Base-by-base conservation (phyloP, 192 early-diverging fungal species). In the Borealophlyctis nickersoniae region DNA sequence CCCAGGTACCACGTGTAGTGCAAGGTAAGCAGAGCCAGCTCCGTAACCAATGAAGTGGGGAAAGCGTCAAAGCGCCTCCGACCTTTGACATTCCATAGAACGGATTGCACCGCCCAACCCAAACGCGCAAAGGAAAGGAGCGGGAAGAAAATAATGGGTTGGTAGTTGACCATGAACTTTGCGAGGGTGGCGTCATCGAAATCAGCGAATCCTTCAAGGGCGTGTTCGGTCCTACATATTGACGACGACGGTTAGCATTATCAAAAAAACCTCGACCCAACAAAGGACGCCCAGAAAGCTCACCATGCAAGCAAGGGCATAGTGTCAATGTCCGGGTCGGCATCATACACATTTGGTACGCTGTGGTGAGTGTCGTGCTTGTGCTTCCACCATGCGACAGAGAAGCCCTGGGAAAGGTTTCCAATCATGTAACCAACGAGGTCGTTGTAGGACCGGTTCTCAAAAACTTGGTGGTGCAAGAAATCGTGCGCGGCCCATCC, bases 351-450 rank as follows among this genome's bases (percentile, higher is more conserved):
- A 67, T 93, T 93, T 63, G 91, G 87, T 5, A 81, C 79, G 3
- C 81, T 84, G 72, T 93, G 91, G 69, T 93, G 91, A 22, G 89
- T 91, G 78, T 86, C 88, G 79, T 93, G 91, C 77, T 92, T 92
- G 72, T 91, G 78, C 71, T 92, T 92, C 91, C 91, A 92, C 87
- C 91, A 91, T 14, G 78, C 69, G 9, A 90, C 84, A 58, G 88
- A 89, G 66, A 87, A 81, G 3, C 91, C 91, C 62, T 90, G 88
- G 72, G 77, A 85, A 52, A 91, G 69, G 58, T 86, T 84, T 49
- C 91, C 91, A 30, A 89, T 62, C 62, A 91, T 78, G 70, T 84
- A 84, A 13, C 85, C 85, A 32, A 87, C 36, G n/a, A 74, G 55
- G 65, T 88, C 80, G 65, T 88, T 88, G 66, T 73, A 73, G 34